Evolutionary conservation across 805 yeast genomes (phyloP).

Genomic region (Scheffersomyces amazonensis): DNA sequence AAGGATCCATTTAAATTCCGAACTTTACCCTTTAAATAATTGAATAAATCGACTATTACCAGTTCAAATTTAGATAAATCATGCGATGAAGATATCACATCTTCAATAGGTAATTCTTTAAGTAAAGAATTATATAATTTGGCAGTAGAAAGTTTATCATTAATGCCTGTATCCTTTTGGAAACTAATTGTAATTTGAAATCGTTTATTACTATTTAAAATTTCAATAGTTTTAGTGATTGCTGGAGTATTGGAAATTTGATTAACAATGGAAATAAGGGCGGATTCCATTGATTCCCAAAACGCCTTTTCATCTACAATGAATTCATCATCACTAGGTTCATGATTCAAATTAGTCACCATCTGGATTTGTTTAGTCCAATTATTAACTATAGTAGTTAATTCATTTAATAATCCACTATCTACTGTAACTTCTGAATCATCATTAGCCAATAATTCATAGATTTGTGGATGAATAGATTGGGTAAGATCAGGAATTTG

Average conservation of each 20-base stretch:
- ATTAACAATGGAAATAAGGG: slow-evolving; percentile 50
- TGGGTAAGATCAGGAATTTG: slow-evolving; percentile 63
- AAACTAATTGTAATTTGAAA: slow-evolving; percentile 77
- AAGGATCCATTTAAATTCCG: slow-evolving; percentile 44
- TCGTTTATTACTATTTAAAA: slow-evolving; percentile 68
- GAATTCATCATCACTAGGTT: slow-evolving; percentile 53
- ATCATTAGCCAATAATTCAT: slow-evolving; percentile 4
- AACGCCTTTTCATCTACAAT: slow-evolving; percentile 65
- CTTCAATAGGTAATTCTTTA: slow-evolving; percentile 67
- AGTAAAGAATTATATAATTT: slow-evolving; percentile 59
- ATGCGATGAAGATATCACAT: slow-evolving; percentile 30
- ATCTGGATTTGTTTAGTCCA: slow-evolving; percentile 70
- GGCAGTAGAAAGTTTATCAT: slow-evolving; percentile 50
- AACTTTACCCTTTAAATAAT: slow-evolving; percentile 57
- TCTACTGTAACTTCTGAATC: no score
- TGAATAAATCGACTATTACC: slow-evolving; percentile 49
- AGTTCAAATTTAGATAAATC: slow-evolving; percentile 39
- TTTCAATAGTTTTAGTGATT: slow-evolving; percentile 54
- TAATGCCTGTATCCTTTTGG: slow-evolving; percentile 66
- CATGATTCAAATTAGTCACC: slow-evolving; percentile 51
- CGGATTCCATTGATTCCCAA: slow-evolving; percentile 72
- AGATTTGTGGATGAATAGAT: slow-evolving; percentile 50
- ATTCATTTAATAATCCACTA: slow-evolving; percentile 55
- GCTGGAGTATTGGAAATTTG: slow-evolving; percentile 53
- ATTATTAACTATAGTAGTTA: slow-evolving; percentile 66